These are phyloP conservation scores for Papiliotrema nemorosa DNA, from an alignment of 1,284 basidiomycete species.

Conservation along the genomic window DNA sequence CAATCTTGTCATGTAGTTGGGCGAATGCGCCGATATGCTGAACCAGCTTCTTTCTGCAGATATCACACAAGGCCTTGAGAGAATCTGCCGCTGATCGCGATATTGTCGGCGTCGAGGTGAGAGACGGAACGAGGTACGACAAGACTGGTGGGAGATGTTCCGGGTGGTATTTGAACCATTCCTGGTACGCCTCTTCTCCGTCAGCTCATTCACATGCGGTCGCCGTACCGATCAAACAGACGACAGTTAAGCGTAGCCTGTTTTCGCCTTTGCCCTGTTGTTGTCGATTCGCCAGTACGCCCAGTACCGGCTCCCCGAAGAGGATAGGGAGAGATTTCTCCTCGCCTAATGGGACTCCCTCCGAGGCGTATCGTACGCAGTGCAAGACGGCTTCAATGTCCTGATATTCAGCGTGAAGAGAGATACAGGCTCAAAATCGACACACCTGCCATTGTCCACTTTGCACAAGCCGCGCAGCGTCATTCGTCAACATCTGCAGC, in stretches of 20 bases:
- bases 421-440: constrained; percentile 5
- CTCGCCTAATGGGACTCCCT: constrained; percentile 74
- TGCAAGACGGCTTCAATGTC: constrained; percentile 79
- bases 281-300: constrained; percentile 62
- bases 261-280: constrained; percentile 47
- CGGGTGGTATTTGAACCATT: constrained; percentile 68
- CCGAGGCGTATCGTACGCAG: constrained; percentile 77
- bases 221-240: constrained; percentile 62
- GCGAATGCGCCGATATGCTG: constrained; percentile 78
- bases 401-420: constrained; percentile 47
- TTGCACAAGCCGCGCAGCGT: constrained; percentile 54
- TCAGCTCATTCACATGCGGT: neutral
- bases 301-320: constrained; percentile 67
- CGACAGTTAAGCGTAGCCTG: constrained; percentile 66
- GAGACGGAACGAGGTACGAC: constrained; percentile 61
- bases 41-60: constrained; percentile 72
- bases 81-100: constrained; percentile 73
- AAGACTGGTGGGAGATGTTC: constrained; percentile 55
- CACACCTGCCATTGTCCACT: constrained; percentile 66
- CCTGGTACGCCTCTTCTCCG: constrained; percentile 68
- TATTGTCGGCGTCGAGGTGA: constrained; percentile 60
- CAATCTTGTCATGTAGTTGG: constrained; percentile 70
- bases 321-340: constrained; percentile 62
- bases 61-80: constrained; percentile 78
- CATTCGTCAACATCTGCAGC: constrained; percentile 64